Conservation (phyloP, 2,329 filamentous ascomycete genomes). For the Xylariaceae sp. region DNA sequence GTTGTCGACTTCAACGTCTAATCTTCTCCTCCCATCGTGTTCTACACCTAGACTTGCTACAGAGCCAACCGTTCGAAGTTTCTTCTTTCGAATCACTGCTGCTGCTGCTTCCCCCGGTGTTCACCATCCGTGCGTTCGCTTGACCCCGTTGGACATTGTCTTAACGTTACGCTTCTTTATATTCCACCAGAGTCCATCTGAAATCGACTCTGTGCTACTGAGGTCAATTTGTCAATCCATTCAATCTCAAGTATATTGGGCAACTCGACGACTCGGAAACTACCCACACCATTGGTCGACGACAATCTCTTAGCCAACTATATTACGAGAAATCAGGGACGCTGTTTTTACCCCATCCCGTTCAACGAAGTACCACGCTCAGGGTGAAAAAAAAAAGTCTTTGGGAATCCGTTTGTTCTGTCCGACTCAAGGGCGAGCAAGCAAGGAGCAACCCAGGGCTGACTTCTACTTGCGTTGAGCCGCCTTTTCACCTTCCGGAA, state of each 20-base stretch:
- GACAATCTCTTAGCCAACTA: neutral
- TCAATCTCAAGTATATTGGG: neutral
- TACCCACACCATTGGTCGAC: too few relatives aligned
- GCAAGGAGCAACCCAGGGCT: constrained; percentile 1
- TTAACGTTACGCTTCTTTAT: neutral
- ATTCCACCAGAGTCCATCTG: neutral
- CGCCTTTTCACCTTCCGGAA: constrained; percentile 2
- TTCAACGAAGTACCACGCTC: too few relatives aligned
- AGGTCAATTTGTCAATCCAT: too few relatives aligned
- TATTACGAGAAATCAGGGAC: neutral
- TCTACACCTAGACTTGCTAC: too few relatives aligned
- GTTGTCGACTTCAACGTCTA: too few relatives aligned
- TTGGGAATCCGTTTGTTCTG: neutral
- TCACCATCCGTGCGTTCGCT: constrained; percentile 2
- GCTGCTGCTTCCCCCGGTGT: neutral
- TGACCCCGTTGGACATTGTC: neutral
- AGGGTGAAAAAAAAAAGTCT: too few relatives aligned
- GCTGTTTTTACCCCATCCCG: too few relatives aligned
- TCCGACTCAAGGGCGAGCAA: neutral
- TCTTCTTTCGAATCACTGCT: neutral
- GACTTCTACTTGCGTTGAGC: constrained; percentile 8
- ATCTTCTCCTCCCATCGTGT: too few relatives aligned
- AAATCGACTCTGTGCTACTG: too few relatives aligned
- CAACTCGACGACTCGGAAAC: too few relatives aligned
- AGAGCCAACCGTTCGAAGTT: neutral